Conservation (phyloP, 2,329 filamentous ascomycete genomes). For the Graphium sp. region DNA sequence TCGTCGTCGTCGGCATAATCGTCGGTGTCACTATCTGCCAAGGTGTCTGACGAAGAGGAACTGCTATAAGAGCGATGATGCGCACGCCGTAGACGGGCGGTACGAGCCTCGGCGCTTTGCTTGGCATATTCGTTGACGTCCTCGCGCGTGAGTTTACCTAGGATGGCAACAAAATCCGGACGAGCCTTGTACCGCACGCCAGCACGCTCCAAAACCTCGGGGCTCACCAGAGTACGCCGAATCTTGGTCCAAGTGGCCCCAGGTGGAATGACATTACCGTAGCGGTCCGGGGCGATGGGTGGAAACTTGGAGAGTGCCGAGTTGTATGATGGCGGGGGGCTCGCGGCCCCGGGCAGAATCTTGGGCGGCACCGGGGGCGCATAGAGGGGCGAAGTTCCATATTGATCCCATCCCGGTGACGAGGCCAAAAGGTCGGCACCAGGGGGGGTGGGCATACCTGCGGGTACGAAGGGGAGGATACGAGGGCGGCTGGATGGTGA, state of each 20-base stretch:
- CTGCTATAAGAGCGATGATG: not conserved
- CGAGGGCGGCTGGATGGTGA: too few relatives aligned
- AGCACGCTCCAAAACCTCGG: constrained; percentile 36
- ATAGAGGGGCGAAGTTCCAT: too few relatives aligned
- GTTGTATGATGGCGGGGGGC: constrained; percentile 1
- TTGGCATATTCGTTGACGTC: constrained; percentile 34
- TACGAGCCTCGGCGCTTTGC: constrained; percentile 28
- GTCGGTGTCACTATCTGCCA: constrained; percentile 1
- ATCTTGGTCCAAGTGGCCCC: constrained; percentile 46
- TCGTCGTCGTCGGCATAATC: constrained; percentile 9
- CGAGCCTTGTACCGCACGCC: constrained; percentile 43
- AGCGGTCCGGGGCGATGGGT: constrained; percentile 36
- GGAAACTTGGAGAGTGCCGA: constrained; percentile 7
- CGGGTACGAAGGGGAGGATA: too few relatives aligned
- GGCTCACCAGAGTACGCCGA: constrained; percentile 34
- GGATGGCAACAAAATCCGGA: constrained; percentile 41
- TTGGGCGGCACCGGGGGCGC: too few relatives aligned
- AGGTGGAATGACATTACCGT: constrained; percentile 35
- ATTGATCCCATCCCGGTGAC: too few relatives aligned
- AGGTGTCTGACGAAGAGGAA: too few relatives aligned
- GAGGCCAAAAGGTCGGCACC: not conserved
- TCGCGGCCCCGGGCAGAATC: too few relatives aligned
- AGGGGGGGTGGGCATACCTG: constrained; percentile 5
- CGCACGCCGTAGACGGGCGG: constrained; percentile 13
- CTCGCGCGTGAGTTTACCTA: constrained; percentile 34